Conservation (phyloP, 495 filamentous ascomycete species). For the Penicillium soppii region DNA sequence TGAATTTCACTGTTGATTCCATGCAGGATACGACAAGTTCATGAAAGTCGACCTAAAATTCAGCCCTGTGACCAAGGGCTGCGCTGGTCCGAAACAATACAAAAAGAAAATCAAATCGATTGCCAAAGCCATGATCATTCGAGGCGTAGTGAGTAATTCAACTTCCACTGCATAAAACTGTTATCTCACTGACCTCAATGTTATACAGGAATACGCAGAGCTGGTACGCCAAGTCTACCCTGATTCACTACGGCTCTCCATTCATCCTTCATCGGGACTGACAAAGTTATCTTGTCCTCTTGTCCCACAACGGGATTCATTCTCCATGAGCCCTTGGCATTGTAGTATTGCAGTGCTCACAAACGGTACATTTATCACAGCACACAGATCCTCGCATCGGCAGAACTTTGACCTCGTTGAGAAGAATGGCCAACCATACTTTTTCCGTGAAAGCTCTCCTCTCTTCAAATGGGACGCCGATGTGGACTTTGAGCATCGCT, state of each 20-base stretch:
- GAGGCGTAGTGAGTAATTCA: not conserved
- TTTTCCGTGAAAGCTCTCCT: slow-evolving; percentile 5
- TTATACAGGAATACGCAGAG: slow-evolving; percentile 3
- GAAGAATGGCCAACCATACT: not conserved
- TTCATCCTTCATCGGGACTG: slow-evolving; percentile 6
- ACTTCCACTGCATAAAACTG: not conserved
- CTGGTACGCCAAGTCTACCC: slow-evolving; percentile 6
- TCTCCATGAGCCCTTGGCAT: slow-evolving; percentile 11
- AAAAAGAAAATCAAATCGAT: slow-evolving; percentile 7
- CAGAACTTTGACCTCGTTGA: slow-evolving; percentile 1
- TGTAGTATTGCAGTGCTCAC: slow-evolving; percentile 4
- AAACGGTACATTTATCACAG: not conserved
- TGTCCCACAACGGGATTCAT: not conserved
- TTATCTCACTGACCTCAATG: not conserved
- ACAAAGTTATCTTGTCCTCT: slow-evolving; percentile 5
- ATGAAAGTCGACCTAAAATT: slow-evolving; percentile 9
- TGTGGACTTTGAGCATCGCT: slow-evolving; percentile 4
- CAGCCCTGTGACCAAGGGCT: slow-evolving; percentile 4
- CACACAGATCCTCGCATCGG: slow-evolving; percentile 1
- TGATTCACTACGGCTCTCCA: slow-evolving; percentile 6
- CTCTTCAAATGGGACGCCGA: not conserved
- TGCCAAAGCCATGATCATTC: slow-evolving; percentile 4
- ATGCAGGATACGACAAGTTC: slow-evolving; percentile 6
- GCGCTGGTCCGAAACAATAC: slow-evolving; percentile 4
- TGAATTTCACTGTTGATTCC: not conserved